Percentiles rank a stretch among this genome's conserved stretches.
Conservation (phyloP, 75 land plant species). For the Pinus taeda region DNA sequence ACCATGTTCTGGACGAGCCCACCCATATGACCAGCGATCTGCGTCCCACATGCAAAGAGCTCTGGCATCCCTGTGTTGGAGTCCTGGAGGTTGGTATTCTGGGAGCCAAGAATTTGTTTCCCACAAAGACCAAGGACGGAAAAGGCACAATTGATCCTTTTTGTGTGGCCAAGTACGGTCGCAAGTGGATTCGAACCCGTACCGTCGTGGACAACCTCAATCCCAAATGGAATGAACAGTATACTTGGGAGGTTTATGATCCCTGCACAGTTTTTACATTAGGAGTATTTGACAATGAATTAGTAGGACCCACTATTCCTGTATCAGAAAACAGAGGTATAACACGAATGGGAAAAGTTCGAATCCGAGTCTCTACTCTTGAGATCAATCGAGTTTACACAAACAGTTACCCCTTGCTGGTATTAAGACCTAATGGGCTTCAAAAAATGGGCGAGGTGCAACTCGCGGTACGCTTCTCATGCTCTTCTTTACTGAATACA, state of each 20-base stretch:
- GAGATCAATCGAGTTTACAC: constrained; percentile 70
- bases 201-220: constrained; percentile 72
- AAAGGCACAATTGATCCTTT: constrained; percentile 77
- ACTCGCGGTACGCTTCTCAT: constrained; percentile 65
- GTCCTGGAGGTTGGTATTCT: constrained; percentile 72
- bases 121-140: constrained; percentile 59
- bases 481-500: constrained; percentile 48
- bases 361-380: constrained; percentile 76
- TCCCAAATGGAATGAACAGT: constrained; percentile 92
- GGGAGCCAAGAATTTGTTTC: constrained; percentile 46
- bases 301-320: constrained; percentile 16
- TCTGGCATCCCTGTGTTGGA: constrained; percentile 68
- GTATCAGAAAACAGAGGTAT: constrained; percentile 8
- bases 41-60: constrained; percentile 55
- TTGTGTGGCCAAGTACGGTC: constrained; percentile 79
- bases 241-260: constrained; percentile 86
- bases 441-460: constrained; percentile 91
- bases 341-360: constrained; percentile 71
- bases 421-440: constrained; percentile 56
- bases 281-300: constrained; percentile 51
- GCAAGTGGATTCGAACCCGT: constrained; percentile 82
- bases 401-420: constrained; percentile 55
- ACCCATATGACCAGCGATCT: constrained; percentile 63
- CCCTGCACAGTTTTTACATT: constrained; percentile 84
- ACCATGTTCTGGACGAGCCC: constrained; percentile 76